Percentiles rank a stretch among this genome's conserved stretches.
These are phyloP conservation scores for Termitomyces bulborhizus DNA, from an alignment of 768 basidiomycete genomes.

Conservation along the genomic window DNA sequence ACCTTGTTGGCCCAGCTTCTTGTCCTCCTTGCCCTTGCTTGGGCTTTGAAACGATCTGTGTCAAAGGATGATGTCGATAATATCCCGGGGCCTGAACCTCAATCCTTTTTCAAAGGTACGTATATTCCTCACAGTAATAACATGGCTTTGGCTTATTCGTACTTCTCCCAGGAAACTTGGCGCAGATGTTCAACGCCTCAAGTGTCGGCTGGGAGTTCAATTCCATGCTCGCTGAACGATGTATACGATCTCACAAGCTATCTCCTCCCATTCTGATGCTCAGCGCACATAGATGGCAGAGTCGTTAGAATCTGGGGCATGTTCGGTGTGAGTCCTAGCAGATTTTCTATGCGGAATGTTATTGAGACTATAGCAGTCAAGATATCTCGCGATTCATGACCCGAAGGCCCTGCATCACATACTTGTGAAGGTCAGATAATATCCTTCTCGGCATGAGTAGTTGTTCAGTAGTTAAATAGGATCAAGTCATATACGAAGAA, in stretches of 20 bases:
- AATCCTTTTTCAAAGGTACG: constrained; percentile 1
- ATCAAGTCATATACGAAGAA: not conserved
- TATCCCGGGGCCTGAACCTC: not conserved
- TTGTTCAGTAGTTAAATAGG: not conserved
- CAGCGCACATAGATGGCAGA: not conserved
- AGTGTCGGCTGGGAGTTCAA: not conserved
- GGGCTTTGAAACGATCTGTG: not conserved
- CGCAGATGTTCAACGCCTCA: not conserved
- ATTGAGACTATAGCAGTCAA: not conserved
- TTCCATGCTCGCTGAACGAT: not conserved
- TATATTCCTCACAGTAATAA: not conserved
- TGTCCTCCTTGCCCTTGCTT: not conserved
- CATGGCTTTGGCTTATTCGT: not conserved
- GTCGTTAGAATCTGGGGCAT: not conserved
- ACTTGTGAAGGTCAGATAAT: not conserved
- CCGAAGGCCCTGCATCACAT: constrained; percentile 1
- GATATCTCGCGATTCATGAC: not conserved
- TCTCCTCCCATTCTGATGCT: not conserved
- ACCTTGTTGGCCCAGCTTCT: not conserved
- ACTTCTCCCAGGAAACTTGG: not conserved
- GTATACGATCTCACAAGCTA: not conserved
- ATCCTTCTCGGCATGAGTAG: not conserved
- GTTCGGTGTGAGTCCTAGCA: not conserved
- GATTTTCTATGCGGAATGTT: not conserved
- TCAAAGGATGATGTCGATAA: not conserved